Evolutionary conservation across 495 filamentous ascomycete species (phyloP), one percentile per base, ranked within the genome.

Genomic region (Lasiosphaeria hispida): DNA sequence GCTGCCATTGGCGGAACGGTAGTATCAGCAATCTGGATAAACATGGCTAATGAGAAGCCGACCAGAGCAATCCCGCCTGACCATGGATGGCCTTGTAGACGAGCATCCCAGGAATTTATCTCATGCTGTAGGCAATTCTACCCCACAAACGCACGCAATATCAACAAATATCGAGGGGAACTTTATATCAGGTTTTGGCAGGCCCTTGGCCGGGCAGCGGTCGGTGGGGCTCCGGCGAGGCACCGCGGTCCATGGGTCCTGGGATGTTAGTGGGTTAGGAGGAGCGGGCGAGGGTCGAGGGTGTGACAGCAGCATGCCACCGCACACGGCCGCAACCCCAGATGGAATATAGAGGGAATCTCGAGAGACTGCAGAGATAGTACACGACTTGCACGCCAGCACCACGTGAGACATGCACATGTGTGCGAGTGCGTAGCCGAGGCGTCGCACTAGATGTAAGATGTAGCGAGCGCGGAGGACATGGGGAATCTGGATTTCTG

Each of bases 141-240:
- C 69, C 69, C 70, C 67, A 71, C 69, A 73, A 71, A 71, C 56
- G 69, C 66, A 72, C 33, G 70, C 60, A 71, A 73, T 68, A 55
- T 73, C 55, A 15, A 58, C 51, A 61, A 30, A 61, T 65, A 54
- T 65, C 54, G 51, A 50, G 30, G 14, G 42, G 51, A 56, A 55
- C 55, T 55, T 37, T 60, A 40, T 60, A 55, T 52, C 58, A 60
- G 39, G 55, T 52, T 57, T 55, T 62, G 49, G 23, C 48, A 47
- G 40, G 36, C 37, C 53, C 38, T 39, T 48, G 18, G 23, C 36
- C 23, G 58, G 45, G 59, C 41, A 36, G 38, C 57, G 63, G 63
- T 54, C 59, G 18, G 63, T 59, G 52, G 60, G 60, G 53, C 58
- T 66, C 58, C 60, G 63, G 48, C 18, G 42, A 59, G 23, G 14